A percentile compares a stretch with the other conserved stretches of the same genome.
These are phyloP conservation scores for Vicia sativa DNA, from an alignment of 306 rosid genomes.

Conservation along the genomic window DNA sequence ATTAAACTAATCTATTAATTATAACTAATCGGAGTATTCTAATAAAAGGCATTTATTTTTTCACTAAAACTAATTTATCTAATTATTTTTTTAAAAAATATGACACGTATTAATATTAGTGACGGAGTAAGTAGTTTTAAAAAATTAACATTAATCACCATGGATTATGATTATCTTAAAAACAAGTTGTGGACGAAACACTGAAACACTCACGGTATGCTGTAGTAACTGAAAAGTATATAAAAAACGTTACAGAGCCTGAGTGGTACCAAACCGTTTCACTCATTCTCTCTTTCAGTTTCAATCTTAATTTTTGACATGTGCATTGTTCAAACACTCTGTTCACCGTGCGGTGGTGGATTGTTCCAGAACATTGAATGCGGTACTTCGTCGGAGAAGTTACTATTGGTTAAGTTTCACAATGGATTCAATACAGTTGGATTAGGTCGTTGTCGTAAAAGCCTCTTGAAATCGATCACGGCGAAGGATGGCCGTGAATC, in stretches of 20 bases:
- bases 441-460: slow-evolving; percentile 27
- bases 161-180: no score
- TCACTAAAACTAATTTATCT: no score
- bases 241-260: slow-evolving; percentile 31
- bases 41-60: no score
- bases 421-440: slow-evolving; percentile 49
- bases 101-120: no score
- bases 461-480: slow-evolving; percentile 47
- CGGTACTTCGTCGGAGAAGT: slow-evolving; percentile 32
- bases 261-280: slow-evolving; percentile 7
- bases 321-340: slow-evolving; percentile 39
- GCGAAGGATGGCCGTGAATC: slow-evolving; percentile 42
- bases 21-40: no score
- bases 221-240: slow-evolving; percentile 32
- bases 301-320: neutral
- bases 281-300: neutral
- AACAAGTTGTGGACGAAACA: neutral
- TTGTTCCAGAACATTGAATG: slow-evolving; percentile 41
- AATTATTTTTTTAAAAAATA: no score
- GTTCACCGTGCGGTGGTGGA: slow-evolving; percentile 24
- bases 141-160: no score
- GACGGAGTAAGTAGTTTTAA: no score
- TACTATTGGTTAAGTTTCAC: slow-evolving; percentile 40
- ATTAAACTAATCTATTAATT: no score
- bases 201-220: no score